Conservation (phyloP, 495 filamentous ascomycete genomes). For the Peziza echinospora region DNA sequence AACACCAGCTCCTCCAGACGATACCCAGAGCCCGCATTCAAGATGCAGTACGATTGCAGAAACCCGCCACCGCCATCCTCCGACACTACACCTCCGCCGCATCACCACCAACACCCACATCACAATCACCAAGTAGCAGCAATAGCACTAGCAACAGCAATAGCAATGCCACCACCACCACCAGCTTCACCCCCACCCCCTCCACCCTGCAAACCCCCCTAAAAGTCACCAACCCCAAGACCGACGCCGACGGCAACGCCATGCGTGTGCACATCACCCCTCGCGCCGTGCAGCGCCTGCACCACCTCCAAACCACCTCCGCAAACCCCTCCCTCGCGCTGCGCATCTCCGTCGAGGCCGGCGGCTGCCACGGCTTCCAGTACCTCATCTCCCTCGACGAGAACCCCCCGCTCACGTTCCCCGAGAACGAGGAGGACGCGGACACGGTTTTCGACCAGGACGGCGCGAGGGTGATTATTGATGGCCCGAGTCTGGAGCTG, state of each 20-base stretch:
- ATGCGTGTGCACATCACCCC: slow-evolving; percentile 63
- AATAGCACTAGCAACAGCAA: background rate
- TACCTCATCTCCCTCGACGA: slow-evolving; percentile 75
- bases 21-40: background rate
- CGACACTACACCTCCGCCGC: background rate
- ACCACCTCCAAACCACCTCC: slow-evolving; percentile 53
- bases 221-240: slow-evolving; percentile 38
- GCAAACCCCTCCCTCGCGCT: slow-evolving; percentile 65
- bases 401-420: slow-evolving; percentile 13
- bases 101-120: background rate
- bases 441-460: slow-evolving; percentile 38
- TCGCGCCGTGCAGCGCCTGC: slow-evolving; percentile 56
- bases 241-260: slow-evolving; percentile 57
- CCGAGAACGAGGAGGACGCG: slow-evolving; percentile 57
- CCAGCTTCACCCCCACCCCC: background rate
- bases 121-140: background rate
- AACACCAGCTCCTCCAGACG: background rate
- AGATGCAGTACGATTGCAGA: no score
- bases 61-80: background rate
- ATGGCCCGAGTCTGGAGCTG: slow-evolving; percentile 67
- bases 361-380: slow-evolving; percentile 95
- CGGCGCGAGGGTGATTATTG: slow-evolving; percentile 69
- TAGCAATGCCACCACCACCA: background rate
- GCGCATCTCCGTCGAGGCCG: slow-evolving; percentile 72
- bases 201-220: background rate